Evolutionary conservation across 2,329 filamentous ascomycete genomes (phyloP), one percentile per base, ranked within the genome.

Genomic region (Fusarium cicatricum): DNA sequence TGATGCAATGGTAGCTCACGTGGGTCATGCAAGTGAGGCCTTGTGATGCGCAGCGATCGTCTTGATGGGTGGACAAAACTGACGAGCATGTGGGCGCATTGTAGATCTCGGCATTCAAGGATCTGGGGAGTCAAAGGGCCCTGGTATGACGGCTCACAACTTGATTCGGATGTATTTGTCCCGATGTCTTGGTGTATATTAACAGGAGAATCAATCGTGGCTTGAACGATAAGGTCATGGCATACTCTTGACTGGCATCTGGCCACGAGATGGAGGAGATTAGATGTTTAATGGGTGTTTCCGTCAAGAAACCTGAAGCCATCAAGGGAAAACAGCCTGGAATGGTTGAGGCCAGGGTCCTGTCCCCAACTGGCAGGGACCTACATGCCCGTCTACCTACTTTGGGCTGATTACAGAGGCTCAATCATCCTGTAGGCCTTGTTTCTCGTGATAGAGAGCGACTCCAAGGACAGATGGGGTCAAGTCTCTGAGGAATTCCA

Each of bases 301-400:
- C 29, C 11, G 12, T n/a, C 29, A 33, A 46, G 34, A 31, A 44
- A 33, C 44, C 17, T 19, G 31, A 12, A 19, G 19, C 15, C 23
- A 55, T 39, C 29, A 57, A 58, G 33, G 51, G 51, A 54, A 39
- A 14, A 39, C 17, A 34, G 37, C 10, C 26, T 60, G 60, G 60
- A 63, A 63, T 63, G 60, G 55, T 61, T 63, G 55, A 61, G 47
- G 61, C 61, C 61, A 43, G 34, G 32, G 41, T 63, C 46, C 41
- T 26, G 5, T 8, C 23, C 23, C 3, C 6, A 8, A 48, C 55
- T 55, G 38, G 38, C 50, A 52, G 49, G 19, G n/a, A 21, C 33
- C 48, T 47, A 44, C 58, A 62, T 51, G 53, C 58, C 43, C 39
- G 17, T 16, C 51, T 55, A 15, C n/a, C 58, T 50, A 45, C 44